Base-by-base conservation (phyloP, 2,329 filamentous ascomycete genomes). In the Alternaria sp. region DNA sequence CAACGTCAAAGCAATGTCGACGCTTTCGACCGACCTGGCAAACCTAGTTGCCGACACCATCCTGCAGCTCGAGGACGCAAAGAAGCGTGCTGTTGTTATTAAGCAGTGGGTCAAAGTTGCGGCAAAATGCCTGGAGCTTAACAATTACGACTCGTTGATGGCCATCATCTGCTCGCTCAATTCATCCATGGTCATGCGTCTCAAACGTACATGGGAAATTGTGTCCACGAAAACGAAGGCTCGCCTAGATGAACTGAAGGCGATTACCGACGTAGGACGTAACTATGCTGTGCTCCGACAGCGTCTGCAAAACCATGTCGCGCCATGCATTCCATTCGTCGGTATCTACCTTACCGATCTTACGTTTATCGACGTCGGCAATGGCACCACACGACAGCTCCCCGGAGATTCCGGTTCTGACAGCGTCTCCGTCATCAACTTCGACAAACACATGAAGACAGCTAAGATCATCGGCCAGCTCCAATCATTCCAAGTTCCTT, bases 31-130 rank as follows among this genome's bases (percentile, higher is more conserved):
- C 0, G 94, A 97, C 67, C 84, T 99, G 17, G 93, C 95, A 5
- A 96, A 97, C 74, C 84, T 98, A 43, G 96, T 99, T 11, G 92
- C 93, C 0, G 95, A 98, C 77, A 96, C 92, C 0, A 97, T 99
- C 71, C 86, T 99, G 13, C 89, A 92, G 59, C 87, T 93, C 61
- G 87, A 92, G n/a, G 96, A 98, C 77, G 89, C 91, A 25, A 98
- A 98, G 87, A 97, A 95, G 83, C 89, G 96, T 25, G 95, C 96
- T 1, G 83, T 87, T 2, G 88, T 93, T 56, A 96, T 99, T 82
- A 98, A 99, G 83, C 94, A 98, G 72, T 99, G 96, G 96, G 92
- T 97, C 78, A 99, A 98, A 84, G 90, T 98, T 70, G 93, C 93
- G 1, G 87, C 91, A 71, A 92, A 92, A 73, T 97, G 93, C 69